A percentile compares a stretch with the other conserved stretches of the same genome.
These are phyloP conservation scores for Lachnellula suecica DNA, from an alignment of 2,329 filamentous ascomycete species.

Conservation along the genomic window DNA sequence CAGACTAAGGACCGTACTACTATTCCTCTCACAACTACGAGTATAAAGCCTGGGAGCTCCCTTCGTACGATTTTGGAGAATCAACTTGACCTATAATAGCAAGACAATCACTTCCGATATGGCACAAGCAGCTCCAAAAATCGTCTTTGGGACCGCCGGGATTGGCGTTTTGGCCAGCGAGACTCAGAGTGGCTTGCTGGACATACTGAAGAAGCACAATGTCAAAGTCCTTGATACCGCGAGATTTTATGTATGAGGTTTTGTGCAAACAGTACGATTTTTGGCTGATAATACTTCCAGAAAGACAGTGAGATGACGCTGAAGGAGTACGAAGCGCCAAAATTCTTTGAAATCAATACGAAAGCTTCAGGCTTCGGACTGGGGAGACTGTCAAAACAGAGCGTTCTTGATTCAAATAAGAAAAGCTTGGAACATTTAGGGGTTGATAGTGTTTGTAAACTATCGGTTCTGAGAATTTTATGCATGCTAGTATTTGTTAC, in stretches of 20 bases:
- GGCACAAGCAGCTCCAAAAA: constrained; percentile 9
- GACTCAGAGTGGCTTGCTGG: constrained; percentile 6
- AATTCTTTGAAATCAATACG: constrained; percentile 26
- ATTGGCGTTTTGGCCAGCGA: neutral
- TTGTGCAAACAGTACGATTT: neutral
- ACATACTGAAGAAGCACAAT: constrained; percentile 20
- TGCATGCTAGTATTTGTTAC: neutral
- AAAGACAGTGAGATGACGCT: constrained; percentile 24
- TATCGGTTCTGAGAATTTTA: neutral
- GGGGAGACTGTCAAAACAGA: constrained; percentile 21
- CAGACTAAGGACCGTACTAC: too few species aligned
- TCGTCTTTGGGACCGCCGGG: constrained; percentile 18
- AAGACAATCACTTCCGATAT: constrained; percentile 3
- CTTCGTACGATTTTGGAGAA: neutral
- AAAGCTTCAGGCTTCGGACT: constrained; percentile 25
- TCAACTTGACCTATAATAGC: neutral
- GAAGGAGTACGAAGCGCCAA: constrained; percentile 19
- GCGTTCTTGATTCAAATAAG: constrained; percentile 24
- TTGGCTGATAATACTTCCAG: constrained; percentile 9
- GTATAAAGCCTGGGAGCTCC: neutral
- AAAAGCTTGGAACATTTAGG: constrained; percentile 23
- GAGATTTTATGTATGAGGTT: constrained; percentile 21
- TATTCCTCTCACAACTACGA: too few species aligned
- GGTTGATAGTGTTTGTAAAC: constrained; percentile 20
- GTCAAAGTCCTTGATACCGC: constrained; percentile 27